Evolutionary conservation across 805 yeast species (phyloP), one percentile per base, ranked within the genome.

Genomic region (Scheffersomyces ergatensis): DNA sequence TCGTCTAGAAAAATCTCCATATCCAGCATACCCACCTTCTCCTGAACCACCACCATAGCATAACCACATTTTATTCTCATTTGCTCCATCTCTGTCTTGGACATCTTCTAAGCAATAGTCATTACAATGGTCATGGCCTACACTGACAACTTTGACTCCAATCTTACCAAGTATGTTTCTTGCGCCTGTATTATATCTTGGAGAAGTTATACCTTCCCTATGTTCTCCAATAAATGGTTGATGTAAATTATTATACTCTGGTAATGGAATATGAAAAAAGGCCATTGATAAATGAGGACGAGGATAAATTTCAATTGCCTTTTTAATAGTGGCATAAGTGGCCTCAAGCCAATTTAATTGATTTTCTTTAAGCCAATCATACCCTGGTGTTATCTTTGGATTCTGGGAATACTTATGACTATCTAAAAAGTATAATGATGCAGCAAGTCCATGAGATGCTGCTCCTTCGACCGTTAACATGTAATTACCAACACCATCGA

Each of bases 61-160:
- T 25, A 93, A 65, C 95, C 96, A 88, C 24, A 84, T 62, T 41
- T 65, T 64, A 51, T 71, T 60, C 26, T 57, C 54, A 4, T 46
- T 33, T 11, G 48, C 54, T 7, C 26, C 8, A 6, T 50, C 44
- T 2, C 55, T 51, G n/a, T 65, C 58, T 33, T 57, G 48, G 17
- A 67, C 59, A 48, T 85, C 85, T 38, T 72, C 62, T 44, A 87
- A 63, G 62, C 99, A 93, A 58, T 77, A 93, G 56, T 93, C 98
- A 61, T 93, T 93, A 51, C 89, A 86, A 60, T 93, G 99, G 55
- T 93, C 99, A 59, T 93, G 99, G 0, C 99, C 99, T 13, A 87
- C 95, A 40, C 84, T 72, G 0, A 82, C 78, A 0, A 87, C 88
- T 23, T 77, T 67, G 1, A 93, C 89, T 0, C 92, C 95, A 7